phyloP scores from a whole-genome alignment of 1,284 basidiomycete genomes.

The Papiliotrema fonsecae region DNA sequence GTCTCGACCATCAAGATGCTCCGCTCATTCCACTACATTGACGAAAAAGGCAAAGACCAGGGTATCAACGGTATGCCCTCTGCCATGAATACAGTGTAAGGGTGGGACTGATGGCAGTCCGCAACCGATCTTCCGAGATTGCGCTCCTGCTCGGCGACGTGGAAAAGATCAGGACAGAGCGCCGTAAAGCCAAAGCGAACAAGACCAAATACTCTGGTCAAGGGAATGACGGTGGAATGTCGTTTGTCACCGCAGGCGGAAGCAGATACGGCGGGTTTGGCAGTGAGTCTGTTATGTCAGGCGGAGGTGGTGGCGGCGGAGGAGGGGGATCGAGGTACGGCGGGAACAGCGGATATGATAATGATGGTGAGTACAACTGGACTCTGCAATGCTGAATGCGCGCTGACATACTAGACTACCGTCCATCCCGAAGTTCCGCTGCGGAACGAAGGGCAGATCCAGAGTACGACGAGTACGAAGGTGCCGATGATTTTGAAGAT shows the following conservation, averaged over 20 bases:
- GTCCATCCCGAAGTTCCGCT: conserved; percentile 40
- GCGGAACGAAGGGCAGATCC: conserved; percentile 54
- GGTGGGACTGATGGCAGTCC: conserved; percentile 63
- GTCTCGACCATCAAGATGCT: conserved; percentile 96
- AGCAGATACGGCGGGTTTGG: conserved; percentile 78
- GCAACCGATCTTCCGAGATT: conserved; percentile 88
- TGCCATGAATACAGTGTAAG: no score
- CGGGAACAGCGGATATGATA: conserved; percentile 21
- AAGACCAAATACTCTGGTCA: conserved; percentile 84
- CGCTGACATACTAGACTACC: conserved; percentile 23
- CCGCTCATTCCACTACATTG: conserved; percentile 95
- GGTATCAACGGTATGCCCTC: conserved; percentile 76
- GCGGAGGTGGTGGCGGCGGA: conserved; percentile 51
- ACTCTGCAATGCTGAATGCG: no score
- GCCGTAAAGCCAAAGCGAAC: conserved; percentile 90
- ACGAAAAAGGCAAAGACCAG: conserved; percentile 98
- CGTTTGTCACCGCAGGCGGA: conserved; percentile 43
- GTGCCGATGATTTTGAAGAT: conserved; percentile 82
- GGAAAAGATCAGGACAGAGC: conserved; percentile 81
- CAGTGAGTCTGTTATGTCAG: conserved; percentile 61
- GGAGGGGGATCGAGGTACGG: conserved; percentile 38
- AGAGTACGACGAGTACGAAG: conserved; percentile 81
- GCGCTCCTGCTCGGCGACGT: conserved; percentile 85
- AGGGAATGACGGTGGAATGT: conserved; percentile 64
- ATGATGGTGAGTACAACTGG: conserved; percentile 21